Base-by-base conservation (phyloP, 495 filamentous ascomycete species). In the Xylaria palmicola region DNA sequence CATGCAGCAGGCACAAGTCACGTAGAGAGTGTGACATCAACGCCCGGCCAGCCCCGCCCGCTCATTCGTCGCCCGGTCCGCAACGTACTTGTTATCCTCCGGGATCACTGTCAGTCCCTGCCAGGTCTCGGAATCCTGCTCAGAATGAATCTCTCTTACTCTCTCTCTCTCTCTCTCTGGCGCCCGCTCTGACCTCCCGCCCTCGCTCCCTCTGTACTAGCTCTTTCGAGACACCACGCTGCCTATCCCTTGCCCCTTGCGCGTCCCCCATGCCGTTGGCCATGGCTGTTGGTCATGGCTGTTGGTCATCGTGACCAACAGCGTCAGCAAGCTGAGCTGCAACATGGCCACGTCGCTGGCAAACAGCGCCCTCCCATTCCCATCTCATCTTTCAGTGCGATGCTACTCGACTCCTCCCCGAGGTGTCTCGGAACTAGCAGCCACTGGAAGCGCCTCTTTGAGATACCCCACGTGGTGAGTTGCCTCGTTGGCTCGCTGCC, bases 1-100 rank as follows among this genome's bases (percentile, higher is more conserved):
- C 56, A 52, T 60, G 57, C 57, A 52, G 57, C 57, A 52, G 27
- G 48, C 57, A 60, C 36, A 60, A 60, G 27, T 22, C 57, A 60
- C 48, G 47, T 48, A 51, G 47, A 22, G 34, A 29, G 57, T 24
- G 57, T 52, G 47, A 60, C 57, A 52, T 60, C 47, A 52, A 19
- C n/a, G 26, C 36, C 32, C 24, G 56, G 9, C 32, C 15, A 13
- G 1, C 12, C 19, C 22, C 0, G 43, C 2, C 1, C 6, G 24
- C 40, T 48, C 20, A 57, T 47, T 57, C 55, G 55, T 4, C 55
- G 41, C 43, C 41, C 19, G 20, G 13, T 1, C 24, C 19, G 26
- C 44, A 48, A 2, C 3, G 34, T 51, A 29, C 48, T n/a, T n/a
- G n/a, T n/a, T n/a, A n/a, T n/a, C n/a, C n/a, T n/a, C n/a, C n/a